These are phyloP conservation scores for Populus nigra DNA, from an alignment of 345 rosid genomes.

Conservation along the genomic window DNA sequence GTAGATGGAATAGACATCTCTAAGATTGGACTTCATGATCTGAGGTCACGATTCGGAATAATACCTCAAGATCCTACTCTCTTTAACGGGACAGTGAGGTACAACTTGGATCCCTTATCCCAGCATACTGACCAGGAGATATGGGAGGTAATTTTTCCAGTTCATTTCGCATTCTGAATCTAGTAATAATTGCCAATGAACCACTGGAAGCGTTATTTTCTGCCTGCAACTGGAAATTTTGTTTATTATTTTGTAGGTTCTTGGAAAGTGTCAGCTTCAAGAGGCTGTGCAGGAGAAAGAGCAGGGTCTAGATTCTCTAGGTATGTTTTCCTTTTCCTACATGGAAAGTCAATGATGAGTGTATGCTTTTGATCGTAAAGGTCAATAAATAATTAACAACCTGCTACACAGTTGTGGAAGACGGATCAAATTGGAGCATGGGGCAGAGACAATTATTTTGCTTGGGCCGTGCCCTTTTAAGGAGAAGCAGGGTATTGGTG, in stretches of 20 bases:
- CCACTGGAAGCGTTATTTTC: background rate
- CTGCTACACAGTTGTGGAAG: constrained; percentile 59
- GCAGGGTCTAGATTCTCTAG: constrained; percentile 66
- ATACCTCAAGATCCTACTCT: constrained; percentile 96
- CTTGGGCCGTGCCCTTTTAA: constrained; percentile 83
- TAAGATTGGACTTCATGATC: constrained; percentile 74
- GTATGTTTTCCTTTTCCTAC: constrained; percentile 30
- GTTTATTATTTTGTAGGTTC: constrained; percentile 45
- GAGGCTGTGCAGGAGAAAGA: constrained; percentile 80
- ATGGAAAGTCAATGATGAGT: too few species aligned
- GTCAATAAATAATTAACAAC: background rate
- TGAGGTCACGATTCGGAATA: constrained; percentile 79
- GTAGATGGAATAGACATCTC: constrained; percentile 85
- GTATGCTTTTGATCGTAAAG: background rate
- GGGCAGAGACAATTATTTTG: constrained; percentile 91
- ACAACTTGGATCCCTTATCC: constrained; percentile 74
- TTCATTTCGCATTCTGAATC: background rate
- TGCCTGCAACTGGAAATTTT: background rate
- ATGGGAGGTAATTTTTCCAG: constrained; percentile 69
- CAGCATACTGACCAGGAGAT: constrained; percentile 74
- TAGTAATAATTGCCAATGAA: background rate
- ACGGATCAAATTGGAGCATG: constrained; percentile 98
- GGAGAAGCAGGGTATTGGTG: constrained; percentile 77
- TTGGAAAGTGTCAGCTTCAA: constrained; percentile 78
- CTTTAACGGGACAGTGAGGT: constrained; percentile 87